Base-by-base conservation (phyloP, 371 early-diverging fungal species). In the Mortierella sp. region DNA sequence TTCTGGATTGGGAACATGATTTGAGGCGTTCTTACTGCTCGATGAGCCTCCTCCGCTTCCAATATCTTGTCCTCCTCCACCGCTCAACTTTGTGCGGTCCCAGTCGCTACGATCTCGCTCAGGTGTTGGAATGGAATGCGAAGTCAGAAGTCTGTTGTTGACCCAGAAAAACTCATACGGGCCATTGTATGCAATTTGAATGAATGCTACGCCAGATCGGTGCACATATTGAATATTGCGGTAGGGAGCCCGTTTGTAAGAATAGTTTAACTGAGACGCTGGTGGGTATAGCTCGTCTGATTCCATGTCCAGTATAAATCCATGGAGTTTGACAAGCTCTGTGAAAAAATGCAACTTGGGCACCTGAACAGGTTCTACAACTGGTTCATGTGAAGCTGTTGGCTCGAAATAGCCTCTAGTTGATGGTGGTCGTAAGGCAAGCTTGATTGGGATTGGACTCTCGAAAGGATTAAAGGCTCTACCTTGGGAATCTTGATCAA, bases 301-400 rank as follows among this genome's bases (percentile, higher is more conserved):
- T 74, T 99, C 99, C n/a, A 96, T 89, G 77, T 99, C 99, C 22
- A 97, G 88, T 7, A 98, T 90, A 85, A 97, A 99, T 19, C 92
- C 93, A 69, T 95, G 89, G 29, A 87, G 87, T 42, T 92, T 89
- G 28, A 97, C 87, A 35, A 98, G 84, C 70, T 96, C 96, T 19
- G 88, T 89, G 72, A 94, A 93, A 74, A 94, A 97, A 72, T 91
- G 93, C 22, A 90, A 85, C 7, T 88, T 82, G 10, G 96, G 95
- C 1, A 96, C 84, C 9, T 86, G 83, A 9, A 88, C 84, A 8
- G 85, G 81, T 22, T 80, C 80, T 31, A 66, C 77, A 32, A 28
- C 51, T 12, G 63, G 56, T 5, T 70, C 71, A 22, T 62, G 23
- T n/a, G 64, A 55, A 13, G 86, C 75, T 3, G 71, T 59, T 1